phyloP scores from a whole-genome alignment of 2,329 filamentous ascomycete genomes.

The Fusarium sp. region DNA sequence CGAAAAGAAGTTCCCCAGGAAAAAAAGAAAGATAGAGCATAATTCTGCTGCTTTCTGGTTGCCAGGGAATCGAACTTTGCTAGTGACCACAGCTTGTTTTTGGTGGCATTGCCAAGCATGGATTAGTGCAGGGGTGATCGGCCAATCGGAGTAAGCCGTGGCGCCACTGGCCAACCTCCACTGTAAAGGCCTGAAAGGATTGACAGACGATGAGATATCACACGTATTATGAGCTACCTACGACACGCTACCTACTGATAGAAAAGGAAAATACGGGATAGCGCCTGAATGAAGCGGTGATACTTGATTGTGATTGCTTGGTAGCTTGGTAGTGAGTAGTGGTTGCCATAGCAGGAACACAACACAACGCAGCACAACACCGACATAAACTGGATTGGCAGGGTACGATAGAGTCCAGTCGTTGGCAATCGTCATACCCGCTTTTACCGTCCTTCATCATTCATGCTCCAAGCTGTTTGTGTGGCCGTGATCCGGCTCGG shows the following conservation, averaged over 20 bases:
- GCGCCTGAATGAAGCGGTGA: constrained; percentile 9
- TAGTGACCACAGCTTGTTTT: constrained; percentile 35
- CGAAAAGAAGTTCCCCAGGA: constrained; percentile 37
- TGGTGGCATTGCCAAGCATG: constrained; percentile 25
- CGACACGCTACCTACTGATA: neutral
- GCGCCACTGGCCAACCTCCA: constrained; percentile 44
- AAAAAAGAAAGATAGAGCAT: constrained; percentile 11
- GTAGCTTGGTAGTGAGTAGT: constrained; percentile 12
- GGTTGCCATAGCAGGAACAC: constrained; percentile 33
- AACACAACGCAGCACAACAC: constrained; percentile 6
- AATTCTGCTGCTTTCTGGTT: constrained; percentile 35
- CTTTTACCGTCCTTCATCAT: constrained; percentile 8
- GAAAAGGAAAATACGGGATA: constrained; percentile 9
- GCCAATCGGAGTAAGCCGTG: constrained; percentile 39
- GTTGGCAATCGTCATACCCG: constrained; percentile 38
- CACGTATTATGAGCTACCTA: constrained; percentile 29
- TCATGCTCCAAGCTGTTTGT: constrained; percentile 10
- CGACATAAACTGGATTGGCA: constrained; percentile 10
- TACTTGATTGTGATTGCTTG: constrained; percentile 32
- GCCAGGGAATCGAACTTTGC: constrained; percentile 37
- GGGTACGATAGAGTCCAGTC: constrained; percentile 4
- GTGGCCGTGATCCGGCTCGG: constrained; percentile 43
- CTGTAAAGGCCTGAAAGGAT: constrained; percentile 34
- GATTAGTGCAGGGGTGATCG: constrained; percentile 31
- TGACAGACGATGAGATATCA: constrained; percentile 36